Evolutionary conservation across 768 basidiomycete species (phyloP).

Genomic region (Suillus weaverae): DNA sequence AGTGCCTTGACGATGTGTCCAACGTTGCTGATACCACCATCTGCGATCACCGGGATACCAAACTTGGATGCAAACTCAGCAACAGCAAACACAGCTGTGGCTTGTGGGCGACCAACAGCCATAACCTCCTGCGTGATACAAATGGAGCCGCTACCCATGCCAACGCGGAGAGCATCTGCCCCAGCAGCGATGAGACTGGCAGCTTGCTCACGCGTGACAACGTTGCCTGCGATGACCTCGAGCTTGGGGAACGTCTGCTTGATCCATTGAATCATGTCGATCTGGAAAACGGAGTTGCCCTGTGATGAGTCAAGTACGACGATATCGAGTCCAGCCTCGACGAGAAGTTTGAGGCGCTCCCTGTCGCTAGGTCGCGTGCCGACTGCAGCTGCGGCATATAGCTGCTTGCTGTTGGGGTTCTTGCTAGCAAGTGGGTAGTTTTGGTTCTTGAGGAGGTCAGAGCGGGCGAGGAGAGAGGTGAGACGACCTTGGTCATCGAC

Average conservation of each 20-base stretch:
- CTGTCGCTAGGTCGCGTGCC: slow-evolving; percentile 90
- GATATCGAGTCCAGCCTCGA: slow-evolving; percentile 93
- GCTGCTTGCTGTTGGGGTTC: slow-evolving; percentile 86
- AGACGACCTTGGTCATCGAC: slow-evolving; percentile 67
- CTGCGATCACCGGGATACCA: slow-evolving; percentile 95
- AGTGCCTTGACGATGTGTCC: slow-evolving; percentile 98
- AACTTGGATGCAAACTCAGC: slow-evolving; percentile 92
- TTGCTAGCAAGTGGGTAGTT: slow-evolving; percentile 95
- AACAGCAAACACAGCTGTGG: slow-evolving; percentile 96
- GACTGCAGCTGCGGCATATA: slow-evolving; percentile 93
- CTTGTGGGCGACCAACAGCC: slow-evolving; percentile 98
- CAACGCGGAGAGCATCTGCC: slow-evolving; percentile 92
- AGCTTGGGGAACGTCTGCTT: slow-evolving; percentile 82
- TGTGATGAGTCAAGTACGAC: slow-evolving; percentile 95
- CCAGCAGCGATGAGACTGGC: slow-evolving; percentile 91
- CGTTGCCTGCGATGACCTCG: slow-evolving; percentile 96
- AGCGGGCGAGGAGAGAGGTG: slow-evolving; percentile 87
- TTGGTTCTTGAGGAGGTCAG: slow-evolving; percentile 96
- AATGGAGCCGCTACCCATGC: slow-evolving; percentile 98
- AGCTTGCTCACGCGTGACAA: slow-evolving; percentile 97
- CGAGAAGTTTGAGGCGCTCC: slow-evolving; percentile 81
- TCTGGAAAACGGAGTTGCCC: slow-evolving; percentile 91
- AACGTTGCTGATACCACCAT: slow-evolving; percentile 93
- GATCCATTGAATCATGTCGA: slow-evolving; percentile 94
- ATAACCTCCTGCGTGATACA: slow-evolving; percentile 99